Conservation (phyloP, 305 asterid species). For the Fraxinus sp. region DNA sequence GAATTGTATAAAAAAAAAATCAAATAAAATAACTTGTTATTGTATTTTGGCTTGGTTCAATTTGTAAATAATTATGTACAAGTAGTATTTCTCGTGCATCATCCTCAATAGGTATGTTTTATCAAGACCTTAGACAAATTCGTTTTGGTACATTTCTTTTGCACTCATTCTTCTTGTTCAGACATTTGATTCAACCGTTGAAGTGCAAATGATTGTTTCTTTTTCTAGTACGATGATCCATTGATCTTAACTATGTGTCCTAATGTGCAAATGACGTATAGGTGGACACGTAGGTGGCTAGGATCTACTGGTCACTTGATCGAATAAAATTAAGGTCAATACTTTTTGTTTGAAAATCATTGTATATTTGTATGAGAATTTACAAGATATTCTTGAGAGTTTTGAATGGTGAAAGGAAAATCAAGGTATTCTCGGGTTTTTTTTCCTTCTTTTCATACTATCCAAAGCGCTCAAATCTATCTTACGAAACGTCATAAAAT, state of each 20-base stretch:
- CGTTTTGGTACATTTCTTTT: neutral
- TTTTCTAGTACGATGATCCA: neutral
- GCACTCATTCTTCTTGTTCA: neutral
- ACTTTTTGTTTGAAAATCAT: neutral
- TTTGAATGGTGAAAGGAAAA: neutral
- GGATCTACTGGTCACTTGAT: neutral
- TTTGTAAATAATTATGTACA: too few species aligned
- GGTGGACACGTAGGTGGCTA: neutral
- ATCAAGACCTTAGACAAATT: neutral
- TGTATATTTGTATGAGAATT: neutral
- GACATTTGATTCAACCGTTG: neutral
- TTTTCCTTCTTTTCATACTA: neutral
- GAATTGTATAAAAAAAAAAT: neutral
- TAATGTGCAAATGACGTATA: neutral
- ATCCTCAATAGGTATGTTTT: neutral
- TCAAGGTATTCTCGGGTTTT: too few species aligned
- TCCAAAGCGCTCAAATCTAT: neutral
- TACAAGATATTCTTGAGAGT: neutral
- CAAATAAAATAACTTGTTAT: neutral
- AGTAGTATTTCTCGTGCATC: too few species aligned
- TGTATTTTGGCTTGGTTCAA: too few species aligned
- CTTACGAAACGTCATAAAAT: neutral
- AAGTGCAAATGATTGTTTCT: neutral
- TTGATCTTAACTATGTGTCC: neutral
- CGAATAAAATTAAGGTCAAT: neutral